These are phyloP conservation scores for Blastobotrys buckinghamii DNA, from an alignment of 1,139 yeast species.

Conservation along the genomic window DNA sequence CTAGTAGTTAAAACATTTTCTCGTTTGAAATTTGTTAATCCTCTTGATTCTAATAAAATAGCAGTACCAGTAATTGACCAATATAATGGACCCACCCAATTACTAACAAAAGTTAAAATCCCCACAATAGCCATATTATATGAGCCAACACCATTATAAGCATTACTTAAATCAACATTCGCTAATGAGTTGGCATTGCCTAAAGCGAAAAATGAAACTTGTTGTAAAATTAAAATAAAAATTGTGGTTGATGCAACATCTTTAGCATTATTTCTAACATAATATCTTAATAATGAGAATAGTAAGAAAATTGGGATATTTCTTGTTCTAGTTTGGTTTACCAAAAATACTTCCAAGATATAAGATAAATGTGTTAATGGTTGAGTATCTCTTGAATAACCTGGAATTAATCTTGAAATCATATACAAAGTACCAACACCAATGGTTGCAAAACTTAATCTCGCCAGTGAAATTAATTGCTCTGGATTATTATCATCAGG, in stretches of 20 bases:
- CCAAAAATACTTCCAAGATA: slow-evolving; percentile 47
- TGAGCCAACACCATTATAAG: slow-evolving; percentile 76
- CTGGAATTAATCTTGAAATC: slow-evolving; percentile 20
- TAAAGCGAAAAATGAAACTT: slow-evolving; percentile 74
- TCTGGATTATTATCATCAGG: slow-evolving; percentile 17
- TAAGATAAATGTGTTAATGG: slow-evolving; percentile 42
- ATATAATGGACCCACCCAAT: slow-evolving; percentile 78
- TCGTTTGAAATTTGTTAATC: slow-evolving; percentile 13
- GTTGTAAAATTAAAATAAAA: slow-evolving; percentile 46
- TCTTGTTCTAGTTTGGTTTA: slow-evolving; percentile 62
- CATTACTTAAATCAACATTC: slow-evolving; percentile 81
- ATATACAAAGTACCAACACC: slow-evolving; percentile 26
- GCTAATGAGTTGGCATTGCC: slow-evolving; percentile 93
- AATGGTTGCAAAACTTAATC: slow-evolving; percentile 28
- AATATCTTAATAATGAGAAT: slow-evolving; percentile 35
- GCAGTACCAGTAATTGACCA: slow-evolving; percentile 63
- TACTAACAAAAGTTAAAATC: slow-evolving; percentile 67
- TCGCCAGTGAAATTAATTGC: slow-evolving; percentile 26
- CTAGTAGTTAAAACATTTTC: slow-evolving; percentile 28
- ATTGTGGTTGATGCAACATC: slow-evolving; percentile 25
- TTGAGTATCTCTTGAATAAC: slow-evolving; percentile 10
- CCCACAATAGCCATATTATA: slow-evolving; percentile 76
- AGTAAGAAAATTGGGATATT: slow-evolving; percentile 67
- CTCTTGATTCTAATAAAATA: slow-evolving; percentile 38
- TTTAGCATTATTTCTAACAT: slow-evolving; percentile 18